phyloP scores from a whole-genome alignment of 805 yeast genomes.

The Blastobotrys attinorum region DNA sequence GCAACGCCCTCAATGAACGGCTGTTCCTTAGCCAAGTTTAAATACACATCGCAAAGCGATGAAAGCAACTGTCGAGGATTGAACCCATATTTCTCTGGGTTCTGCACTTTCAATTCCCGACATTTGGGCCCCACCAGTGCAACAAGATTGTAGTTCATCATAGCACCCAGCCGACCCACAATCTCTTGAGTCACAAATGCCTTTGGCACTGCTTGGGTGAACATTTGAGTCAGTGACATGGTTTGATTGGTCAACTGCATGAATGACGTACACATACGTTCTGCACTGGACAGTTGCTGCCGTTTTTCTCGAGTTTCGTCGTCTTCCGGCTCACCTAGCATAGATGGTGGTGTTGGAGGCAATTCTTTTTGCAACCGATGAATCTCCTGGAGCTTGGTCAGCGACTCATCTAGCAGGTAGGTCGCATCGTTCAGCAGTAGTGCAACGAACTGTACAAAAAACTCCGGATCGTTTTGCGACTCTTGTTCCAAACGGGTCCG shows the following conservation, averaged over 20 bases:
- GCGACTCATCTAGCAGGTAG: constrained; percentile 81
- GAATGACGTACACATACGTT: constrained; percentile 70
- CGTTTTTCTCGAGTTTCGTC: constrained; percentile 46
- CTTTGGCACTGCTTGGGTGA: constrained; percentile 77
- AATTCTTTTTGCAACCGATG: constrained; percentile 67
- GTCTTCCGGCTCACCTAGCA: constrained; percentile 29
- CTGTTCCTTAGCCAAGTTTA: constrained; percentile 56
- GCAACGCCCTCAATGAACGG: constrained; percentile 76
- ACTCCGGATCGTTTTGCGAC: constrained; percentile 62
- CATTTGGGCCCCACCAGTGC: constrained; percentile 96
- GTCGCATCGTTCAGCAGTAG: constrained; percentile 93
- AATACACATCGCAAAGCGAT: constrained; percentile 65
- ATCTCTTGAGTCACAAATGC: constrained; percentile 85
- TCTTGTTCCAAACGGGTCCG: constrained; percentile 61
- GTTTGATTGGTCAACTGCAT: constrained; percentile 81
- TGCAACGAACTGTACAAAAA: constrained; percentile 88
- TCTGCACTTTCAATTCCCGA: constrained; percentile 73
- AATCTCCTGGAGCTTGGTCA: constrained; percentile 68
- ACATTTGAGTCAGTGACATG: constrained; percentile 66
- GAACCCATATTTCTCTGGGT: constrained; percentile 77
- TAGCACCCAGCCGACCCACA: constrained; percentile 89
- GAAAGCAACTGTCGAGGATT: constrained; percentile 67
- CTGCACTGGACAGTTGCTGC: constrained; percentile 51
- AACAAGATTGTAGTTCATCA: constrained; percentile 86
- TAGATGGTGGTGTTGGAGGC: constrained; percentile 3